Conservation (phyloP, 2,329 filamentous ascomycete genomes). For the Fusarium albidum region DNA sequence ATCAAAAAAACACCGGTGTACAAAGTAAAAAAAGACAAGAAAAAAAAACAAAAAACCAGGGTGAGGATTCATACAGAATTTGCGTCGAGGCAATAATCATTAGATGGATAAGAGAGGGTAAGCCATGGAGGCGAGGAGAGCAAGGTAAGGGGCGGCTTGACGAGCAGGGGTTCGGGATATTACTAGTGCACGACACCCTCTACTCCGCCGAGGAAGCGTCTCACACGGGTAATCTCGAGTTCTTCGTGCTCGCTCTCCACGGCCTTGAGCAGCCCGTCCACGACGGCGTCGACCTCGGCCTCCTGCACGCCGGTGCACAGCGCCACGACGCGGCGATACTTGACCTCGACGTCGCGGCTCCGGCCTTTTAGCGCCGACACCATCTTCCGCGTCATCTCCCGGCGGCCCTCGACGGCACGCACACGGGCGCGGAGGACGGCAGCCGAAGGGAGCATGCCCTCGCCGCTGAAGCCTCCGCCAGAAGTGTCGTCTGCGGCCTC, state of each 20-base stretch:
- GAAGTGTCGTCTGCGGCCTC: slow-evolving; percentile 51
- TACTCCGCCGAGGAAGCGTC: slow-evolving; percentile 81
- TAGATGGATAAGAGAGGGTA: slow-evolving; percentile 20
- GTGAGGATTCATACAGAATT: slow-evolving; percentile 26
- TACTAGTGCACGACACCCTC: slow-evolving; percentile 65
- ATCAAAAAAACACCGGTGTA: slow-evolving; percentile 39
- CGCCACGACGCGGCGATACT: slow-evolving; percentile 88
- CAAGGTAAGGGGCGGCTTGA: too few species aligned
- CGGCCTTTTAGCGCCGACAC: slow-evolving; percentile 77
- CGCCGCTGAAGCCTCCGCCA: slow-evolving; percentile 47
- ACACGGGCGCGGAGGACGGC: slow-evolving; percentile 72
- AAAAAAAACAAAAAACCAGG: too few species aligned
- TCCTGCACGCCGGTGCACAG: slow-evolving; percentile 85
- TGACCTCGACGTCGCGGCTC: slow-evolving; percentile 83
- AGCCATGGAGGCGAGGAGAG: background rate
- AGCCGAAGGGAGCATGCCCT: slow-evolving; percentile 63
- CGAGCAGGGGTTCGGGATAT: slow-evolving; percentile 9
- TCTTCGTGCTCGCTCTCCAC: slow-evolving; percentile 87
- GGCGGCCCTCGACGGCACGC: slow-evolving; percentile 74
- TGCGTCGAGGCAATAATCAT: slow-evolving; percentile 24
- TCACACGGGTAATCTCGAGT: slow-evolving; percentile 77
- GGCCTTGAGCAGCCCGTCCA: slow-evolving; percentile 83
- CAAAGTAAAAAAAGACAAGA: slow-evolving; percentile 19
- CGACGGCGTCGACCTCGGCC: slow-evolving; percentile 78
- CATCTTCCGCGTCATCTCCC: slow-evolving; percentile 71